Evolutionary conservation across 805 yeast species (phyloP).

Genomic region (Yamadazyma olivae): DNA sequence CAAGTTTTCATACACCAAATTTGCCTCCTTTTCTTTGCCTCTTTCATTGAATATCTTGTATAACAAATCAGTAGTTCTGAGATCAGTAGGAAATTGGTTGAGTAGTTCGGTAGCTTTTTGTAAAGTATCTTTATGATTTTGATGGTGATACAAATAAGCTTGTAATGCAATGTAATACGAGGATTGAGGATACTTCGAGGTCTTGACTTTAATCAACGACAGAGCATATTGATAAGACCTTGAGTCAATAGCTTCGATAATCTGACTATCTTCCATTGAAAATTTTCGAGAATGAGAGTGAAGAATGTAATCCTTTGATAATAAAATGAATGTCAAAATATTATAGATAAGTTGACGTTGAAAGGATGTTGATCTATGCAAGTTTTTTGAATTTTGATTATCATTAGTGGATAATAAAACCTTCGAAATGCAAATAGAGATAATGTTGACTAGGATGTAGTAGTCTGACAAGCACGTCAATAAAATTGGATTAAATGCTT

Average conservation of each 20-base stretch:
- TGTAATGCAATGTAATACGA: constrained; percentile 51
- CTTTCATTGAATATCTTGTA: constrained; percentile 41
- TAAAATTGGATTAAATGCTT: no score
- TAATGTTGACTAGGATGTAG: no score
- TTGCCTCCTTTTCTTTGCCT: constrained; percentile 36
- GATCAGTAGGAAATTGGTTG: constrained; percentile 50
- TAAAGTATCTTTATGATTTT: constrained; percentile 34
- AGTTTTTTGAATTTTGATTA: constrained; percentile 16
- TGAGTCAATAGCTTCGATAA: constrained; percentile 44
- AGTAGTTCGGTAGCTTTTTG: constrained; percentile 24
- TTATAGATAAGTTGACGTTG: background rate
- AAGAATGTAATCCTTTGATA: background rate
- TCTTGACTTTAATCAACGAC: constrained; percentile 44
- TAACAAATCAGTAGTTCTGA: constrained; percentile 47
- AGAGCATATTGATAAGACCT: constrained; percentile 57
- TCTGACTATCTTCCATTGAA: constrained; percentile 11
- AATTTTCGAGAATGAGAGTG: background rate
- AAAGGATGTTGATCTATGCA: constrained; percentile 15
- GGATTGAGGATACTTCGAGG: constrained; percentile 54
- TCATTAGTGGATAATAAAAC: constrained; percentile 15
- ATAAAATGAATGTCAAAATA: no score
- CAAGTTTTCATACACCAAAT: constrained; percentile 54
- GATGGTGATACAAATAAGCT: constrained; percentile 29
- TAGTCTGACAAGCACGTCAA: no score
- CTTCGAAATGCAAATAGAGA: constrained; percentile 15